Evolutionary conservation across 169 alveolate species (phyloP), one percentile per base, ranked within the genome.

Genomic region (Cryptosporidium sp.): DNA sequence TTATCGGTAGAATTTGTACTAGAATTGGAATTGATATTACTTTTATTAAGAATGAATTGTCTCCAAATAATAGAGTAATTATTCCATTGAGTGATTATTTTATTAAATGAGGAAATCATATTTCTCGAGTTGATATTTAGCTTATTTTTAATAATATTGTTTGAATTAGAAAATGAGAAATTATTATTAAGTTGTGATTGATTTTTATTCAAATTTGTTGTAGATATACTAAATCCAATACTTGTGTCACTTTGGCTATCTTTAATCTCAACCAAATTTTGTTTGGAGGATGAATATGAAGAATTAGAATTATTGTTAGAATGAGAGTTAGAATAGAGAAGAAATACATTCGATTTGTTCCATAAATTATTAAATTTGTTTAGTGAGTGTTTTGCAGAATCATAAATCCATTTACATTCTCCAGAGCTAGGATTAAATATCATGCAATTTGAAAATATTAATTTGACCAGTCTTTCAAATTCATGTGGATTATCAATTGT

Each of bases 351-450:
- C 4, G 89, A 80, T 59, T 41, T 80, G 18, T 43, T 65, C 73
- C 89, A 80, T 21, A 80, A 29, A 65, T 33, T 41, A 21, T 62
- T 62, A 26, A 80, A 80, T 70, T 80, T 80, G 16, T 80, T 59
- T 2, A 80, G 62, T 23, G 89, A 39, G n/a, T 80, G 73, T 41
- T 80, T 80, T 3, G 80, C 89, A 80, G 89, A 41, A 65, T 80
- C 89, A 48, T 80, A 80, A 26, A 80, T 80, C 89, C 89, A 80
- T 29, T 62, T 80, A 45, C 89, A 80, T 3, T 80, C 89, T 0
- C 89, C 89, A 35, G 89, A 45, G 23, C 39, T 59, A 6, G 89
- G 89, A 43, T 80, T 80, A 65, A 80, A 80, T 7, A 29, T 35
- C 89, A 80, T 80, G n/a, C 89, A 80, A 65, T 80, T 80, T 18